Percentiles rank a stretch among this genome's conserved stretches.
Evolutionary conservation across 2,329 filamentous ascomycete species (phyloP).

Genomic region (Ceratocystis huliohia): DNA sequence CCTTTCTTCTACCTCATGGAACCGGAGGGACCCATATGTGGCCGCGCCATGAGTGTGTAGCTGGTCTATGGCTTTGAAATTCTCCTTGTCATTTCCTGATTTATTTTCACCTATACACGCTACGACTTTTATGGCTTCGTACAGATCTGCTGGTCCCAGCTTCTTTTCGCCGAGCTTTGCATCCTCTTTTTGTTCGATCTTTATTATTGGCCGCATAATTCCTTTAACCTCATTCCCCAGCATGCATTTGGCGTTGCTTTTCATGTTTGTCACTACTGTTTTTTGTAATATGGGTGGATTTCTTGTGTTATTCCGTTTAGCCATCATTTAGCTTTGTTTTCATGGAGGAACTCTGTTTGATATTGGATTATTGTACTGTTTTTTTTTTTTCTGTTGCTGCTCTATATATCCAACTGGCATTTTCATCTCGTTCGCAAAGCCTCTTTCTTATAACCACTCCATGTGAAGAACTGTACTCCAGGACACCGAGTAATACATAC

Average conservation of each 20-base stretch:
- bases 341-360: conserved; percentile 9
- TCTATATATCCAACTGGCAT: not conserved
- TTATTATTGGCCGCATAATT: not conserved
- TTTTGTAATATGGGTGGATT: not conserved
- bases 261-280: not conserved
- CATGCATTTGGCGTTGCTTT: conserved; percentile 10
- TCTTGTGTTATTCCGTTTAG: not conserved
- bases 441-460: not conserved
- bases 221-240: not conserved
- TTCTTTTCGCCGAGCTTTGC: not conserved
- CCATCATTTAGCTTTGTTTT: not conserved
- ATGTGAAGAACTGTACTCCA: not conserved
- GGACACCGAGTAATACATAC: too few species aligned
- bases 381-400: not conserved
- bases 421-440: not conserved
- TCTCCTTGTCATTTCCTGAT: not conserved
- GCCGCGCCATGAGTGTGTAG: not conserved
- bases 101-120: not conserved
- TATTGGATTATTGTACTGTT: not conserved
- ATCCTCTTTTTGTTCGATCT: not conserved
- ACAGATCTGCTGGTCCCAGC: conserved; percentile 2
- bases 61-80: not conserved
- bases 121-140: conserved; percentile 7
- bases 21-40: conserved; percentile 8
- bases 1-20: conserved; percentile 1